These are phyloP conservation scores for Populus ilicifolia DNA, from an alignment of 345 rosid genomes.

Conservation along the genomic window DNA sequence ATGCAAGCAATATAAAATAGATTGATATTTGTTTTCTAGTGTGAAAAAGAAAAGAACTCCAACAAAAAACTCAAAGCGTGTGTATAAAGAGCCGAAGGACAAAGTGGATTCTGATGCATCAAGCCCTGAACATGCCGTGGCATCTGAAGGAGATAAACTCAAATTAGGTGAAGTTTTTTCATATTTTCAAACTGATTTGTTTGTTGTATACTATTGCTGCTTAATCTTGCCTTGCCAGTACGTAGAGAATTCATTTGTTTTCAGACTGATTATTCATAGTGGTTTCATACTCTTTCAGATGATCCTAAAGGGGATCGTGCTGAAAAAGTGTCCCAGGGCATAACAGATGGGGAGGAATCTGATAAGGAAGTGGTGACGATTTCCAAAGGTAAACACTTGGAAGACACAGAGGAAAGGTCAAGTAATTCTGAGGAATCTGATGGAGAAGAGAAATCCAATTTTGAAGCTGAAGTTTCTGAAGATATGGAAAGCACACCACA, in stretches of 20 bases:
- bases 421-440: conserved; percentile 35
- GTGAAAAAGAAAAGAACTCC: conserved; percentile 82
- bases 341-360: conserved; percentile 34
- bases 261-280: background rate
- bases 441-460: conserved; percentile 43
- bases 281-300: conserved; percentile 23
- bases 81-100: conserved; percentile 36
- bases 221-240: background rate
- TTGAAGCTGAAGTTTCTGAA: conserved; percentile 34
- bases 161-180: conserved; percentile 33
- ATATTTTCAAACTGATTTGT: background rate
- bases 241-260: background rate
- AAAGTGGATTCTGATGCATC: conserved; percentile 46
- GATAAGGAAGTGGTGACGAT: conserved; percentile 37
- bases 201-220: background rate
- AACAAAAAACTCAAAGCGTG: conserved; percentile 49
- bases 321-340: conserved; percentile 32
- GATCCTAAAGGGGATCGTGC: conserved; percentile 39
- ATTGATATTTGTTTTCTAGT: conserved; percentile 33
- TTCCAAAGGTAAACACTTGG: conserved; percentile 34
- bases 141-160: conserved; percentile 23
- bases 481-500: conserved; percentile 24
- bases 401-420: conserved; percentile 33
- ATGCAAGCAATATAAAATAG: conserved; percentile 1
- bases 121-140: conserved; percentile 29